Evolutionary conservation across 345 rosid species (phyloP).

Genomic region (Eucalyptus albens): DNA sequence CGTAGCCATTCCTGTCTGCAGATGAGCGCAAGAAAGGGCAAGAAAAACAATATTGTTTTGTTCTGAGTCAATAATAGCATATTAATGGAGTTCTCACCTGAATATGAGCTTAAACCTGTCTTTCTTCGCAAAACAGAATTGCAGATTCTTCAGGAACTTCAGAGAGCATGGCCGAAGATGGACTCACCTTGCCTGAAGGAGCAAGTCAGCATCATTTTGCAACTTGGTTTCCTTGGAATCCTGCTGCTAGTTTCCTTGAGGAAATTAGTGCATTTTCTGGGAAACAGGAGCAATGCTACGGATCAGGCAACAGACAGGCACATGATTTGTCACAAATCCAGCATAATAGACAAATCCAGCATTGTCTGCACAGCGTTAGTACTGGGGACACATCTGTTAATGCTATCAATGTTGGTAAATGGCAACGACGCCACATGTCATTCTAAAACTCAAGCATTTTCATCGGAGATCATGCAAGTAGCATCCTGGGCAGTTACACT

Average conservation of each 20-base stretch:
- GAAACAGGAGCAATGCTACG: conserved; percentile 10
- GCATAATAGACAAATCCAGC: conserved; percentile 21
- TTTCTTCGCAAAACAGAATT: conserved; percentile 6
- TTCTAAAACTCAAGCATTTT: conserved; percentile 21
- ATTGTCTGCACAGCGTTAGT: conserved; percentile 25
- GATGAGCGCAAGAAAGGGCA: neutral
- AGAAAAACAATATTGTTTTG: neutral
- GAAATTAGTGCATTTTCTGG: conserved; percentile 3
- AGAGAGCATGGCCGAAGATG: conserved; percentile 20
- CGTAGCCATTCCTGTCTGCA: neutral
- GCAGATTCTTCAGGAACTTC: conserved; percentile 1
- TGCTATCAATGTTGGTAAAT: conserved; percentile 27
- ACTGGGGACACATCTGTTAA: conserved; percentile 28
- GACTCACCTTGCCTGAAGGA: conserved; percentile 42
- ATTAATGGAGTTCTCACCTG: neutral
- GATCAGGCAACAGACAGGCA: conserved; percentile 18
- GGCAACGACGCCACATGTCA: conserved; percentile 17
- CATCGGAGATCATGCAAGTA: conserved; percentile 38
- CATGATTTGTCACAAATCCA: conserved; percentile 23
- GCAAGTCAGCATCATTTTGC: conserved; percentile 31
- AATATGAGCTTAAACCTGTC: neutral
- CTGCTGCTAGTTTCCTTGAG: conserved; percentile 10
- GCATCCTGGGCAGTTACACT: conserved; percentile 33
- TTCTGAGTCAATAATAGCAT: neutral
- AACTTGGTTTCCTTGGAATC: conserved; percentile 39